These are phyloP conservation scores for Penicillium sp. DNA, from an alignment of 2,329 filamentous ascomycete genomes.

Conservation along the genomic window DNA sequence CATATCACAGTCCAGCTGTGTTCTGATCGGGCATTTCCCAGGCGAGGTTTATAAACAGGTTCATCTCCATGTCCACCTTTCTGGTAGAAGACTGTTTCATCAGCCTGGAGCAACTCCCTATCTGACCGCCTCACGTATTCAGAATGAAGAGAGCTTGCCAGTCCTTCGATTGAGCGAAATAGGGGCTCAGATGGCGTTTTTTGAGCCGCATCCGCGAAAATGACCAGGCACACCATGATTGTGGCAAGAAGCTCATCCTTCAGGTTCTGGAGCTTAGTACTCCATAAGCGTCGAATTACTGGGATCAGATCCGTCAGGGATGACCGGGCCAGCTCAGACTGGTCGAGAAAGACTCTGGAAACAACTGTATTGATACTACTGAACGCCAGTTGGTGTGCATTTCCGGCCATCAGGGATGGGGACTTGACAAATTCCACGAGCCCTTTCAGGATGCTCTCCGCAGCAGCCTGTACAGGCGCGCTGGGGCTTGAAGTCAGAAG, in stretches of 20 bases:
- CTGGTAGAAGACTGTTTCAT: constrained; percentile 69
- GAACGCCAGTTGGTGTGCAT: constrained; percentile 75
- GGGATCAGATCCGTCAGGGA: constrained; percentile 69
- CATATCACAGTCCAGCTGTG: constrained; percentile 50
- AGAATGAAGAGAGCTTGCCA: constrained; percentile 72
- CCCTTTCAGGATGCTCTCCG: constrained; percentile 61
- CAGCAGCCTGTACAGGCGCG: constrained; percentile 67
- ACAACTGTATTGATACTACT: constrained; percentile 76
- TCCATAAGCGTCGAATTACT: constrained; percentile 78
- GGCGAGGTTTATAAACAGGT: constrained; percentile 44
- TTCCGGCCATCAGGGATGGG: constrained; percentile 62
- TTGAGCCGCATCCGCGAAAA: constrained; percentile 54
- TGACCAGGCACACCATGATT: constrained; percentile 70
- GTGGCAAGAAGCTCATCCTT: constrained; percentile 79
- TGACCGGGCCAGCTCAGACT: constrained; percentile 66
- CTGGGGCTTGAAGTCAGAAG: constrained; percentile 69
- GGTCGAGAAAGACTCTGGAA: constrained; percentile 69
- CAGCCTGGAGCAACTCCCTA: constrained; percentile 75
- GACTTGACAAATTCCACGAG: constrained; percentile 68
- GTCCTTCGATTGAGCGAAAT: constrained; percentile 61
- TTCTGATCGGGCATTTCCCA: constrained; percentile 44
- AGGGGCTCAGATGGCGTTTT: constrained; percentile 48
- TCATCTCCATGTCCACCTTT: constrained; percentile 43
- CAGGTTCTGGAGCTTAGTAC: constrained; percentile 66
- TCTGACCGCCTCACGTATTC: constrained; percentile 79